Evolutionary conservation across 768 basidiomycete genomes (phyloP), one percentile per base, ranked within the genome.

Genomic region (Auriscalpium orientale): DNA sequence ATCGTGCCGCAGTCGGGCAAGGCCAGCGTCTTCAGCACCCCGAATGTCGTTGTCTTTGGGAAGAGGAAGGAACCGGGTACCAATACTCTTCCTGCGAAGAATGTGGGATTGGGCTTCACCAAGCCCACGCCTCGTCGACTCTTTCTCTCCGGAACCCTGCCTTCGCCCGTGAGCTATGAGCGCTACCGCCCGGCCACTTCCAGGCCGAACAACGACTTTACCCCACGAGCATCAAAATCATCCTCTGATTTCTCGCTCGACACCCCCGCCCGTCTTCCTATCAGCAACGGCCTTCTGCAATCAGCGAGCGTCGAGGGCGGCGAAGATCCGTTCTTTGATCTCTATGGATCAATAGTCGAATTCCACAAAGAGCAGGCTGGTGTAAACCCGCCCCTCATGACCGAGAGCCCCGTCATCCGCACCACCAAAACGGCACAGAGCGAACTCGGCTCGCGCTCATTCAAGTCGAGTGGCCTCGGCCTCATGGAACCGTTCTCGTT

Each of bases 1-100:
- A 63, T 68, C 49, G 66, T 65, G 16, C 67, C 67, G 28, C 62
- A 62, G 9, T 65, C 63, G 53, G 68, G 67, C 61, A 71, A 63
- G 74, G 75, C 60, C 62, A 68, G 74, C 51, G 67, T 74, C 59
- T 76, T 76, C 57, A 72, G 69, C 48, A 69, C 65, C n/a, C 69
- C 70, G 2, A 49, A 56, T 9, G 47, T 58, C 20, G 53, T 62
- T 35, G 34, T 57, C 18, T 49, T 60, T 13, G 58, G 61, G 40
- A 59, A 60, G 56, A 44, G 52, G 9, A 53, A 53, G 34, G 52
- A 46, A 13, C 8, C 9, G 21, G 3, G 52, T 28, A 21, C 22
- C 44, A 20, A 33, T 10, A 8, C 44, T 18, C 8, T 34, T 38
- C 28, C 44, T 11, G 37, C 20, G 52, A 62, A 59, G n/a, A 59